phyloP scores from a whole-genome alignment of 2,329 filamentous ascomycete species.

The Pseudopyrenochaeta lycopersici region DNA sequence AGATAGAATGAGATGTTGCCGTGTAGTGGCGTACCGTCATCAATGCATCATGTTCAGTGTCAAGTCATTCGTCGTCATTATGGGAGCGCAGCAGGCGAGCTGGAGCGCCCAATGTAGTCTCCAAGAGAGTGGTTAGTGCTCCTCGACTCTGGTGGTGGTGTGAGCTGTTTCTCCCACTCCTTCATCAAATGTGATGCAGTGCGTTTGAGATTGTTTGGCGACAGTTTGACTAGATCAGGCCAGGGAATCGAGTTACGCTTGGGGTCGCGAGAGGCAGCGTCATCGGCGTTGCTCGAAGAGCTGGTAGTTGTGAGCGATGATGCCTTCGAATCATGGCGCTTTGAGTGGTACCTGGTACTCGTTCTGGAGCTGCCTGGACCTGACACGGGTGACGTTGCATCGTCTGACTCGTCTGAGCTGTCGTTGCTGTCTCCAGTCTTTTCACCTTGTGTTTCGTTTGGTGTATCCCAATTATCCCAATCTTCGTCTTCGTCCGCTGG shows the following conservation, averaged over 20 bases:
- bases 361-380: slow-evolving; percentile 60
- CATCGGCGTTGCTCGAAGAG: slow-evolving; percentile 35
- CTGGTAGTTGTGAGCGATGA: slow-evolving; percentile 45
- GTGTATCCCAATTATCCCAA: slow-evolving; percentile 67
- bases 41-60: slow-evolving; percentile 20
- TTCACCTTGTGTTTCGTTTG: slow-evolving; percentile 42
- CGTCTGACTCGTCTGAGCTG: slow-evolving; percentile 61
- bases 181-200: slow-evolving; percentile 88
- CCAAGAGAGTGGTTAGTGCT: slow-evolving; percentile 41
- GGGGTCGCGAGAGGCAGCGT: slow-evolving; percentile 31
- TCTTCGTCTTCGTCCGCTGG: slow-evolving; percentile 59
- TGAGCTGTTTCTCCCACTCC: slow-evolving; percentile 86
- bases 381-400: slow-evolving; percentile 54
- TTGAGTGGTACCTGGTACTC: slow-evolving; percentile 60
- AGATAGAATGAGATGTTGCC: slow-evolving; percentile 37
- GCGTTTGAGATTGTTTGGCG: slow-evolving; percentile 79
- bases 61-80: slow-evolving; percentile 33
- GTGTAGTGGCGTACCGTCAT: slow-evolving; percentile 44
- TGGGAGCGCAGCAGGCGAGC: slow-evolving; percentile 28
- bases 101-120: slow-evolving; percentile 47
- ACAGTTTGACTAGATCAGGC: slow-evolving; percentile 74
- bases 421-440: slow-evolving; percentile 47
- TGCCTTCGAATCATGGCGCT: slow-evolving; percentile 50
- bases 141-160: slow-evolving; percentile 54
- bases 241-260: slow-evolving; percentile 64